phyloP scores from a whole-genome alignment of 177 flowering plant genomes.

The Vitis hybrid region DNA sequence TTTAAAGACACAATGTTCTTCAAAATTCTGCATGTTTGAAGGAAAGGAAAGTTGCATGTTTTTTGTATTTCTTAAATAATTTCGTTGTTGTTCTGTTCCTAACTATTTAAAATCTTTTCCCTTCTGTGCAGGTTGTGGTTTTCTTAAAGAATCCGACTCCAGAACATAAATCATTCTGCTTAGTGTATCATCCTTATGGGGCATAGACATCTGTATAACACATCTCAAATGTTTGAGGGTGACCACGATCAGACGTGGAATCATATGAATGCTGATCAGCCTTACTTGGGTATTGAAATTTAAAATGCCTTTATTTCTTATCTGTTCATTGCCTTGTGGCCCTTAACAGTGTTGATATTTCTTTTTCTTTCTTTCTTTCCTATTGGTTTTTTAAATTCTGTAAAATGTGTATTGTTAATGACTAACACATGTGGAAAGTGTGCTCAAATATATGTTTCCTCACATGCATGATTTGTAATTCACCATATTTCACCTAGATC shows the following conservation, averaged over 20 bases:
- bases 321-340: background rate
- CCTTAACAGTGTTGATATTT: no score
- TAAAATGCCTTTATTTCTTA: background rate
- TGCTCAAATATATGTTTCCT: no score
- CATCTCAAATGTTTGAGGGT: conserved; percentile 32
- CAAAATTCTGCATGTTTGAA: background rate
- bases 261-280: conserved; percentile 27
- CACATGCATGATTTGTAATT: no score
- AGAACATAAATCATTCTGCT: background rate
- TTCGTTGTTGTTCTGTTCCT: background rate
- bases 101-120: background rate
- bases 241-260: conserved; percentile 35
- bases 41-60: background rate
- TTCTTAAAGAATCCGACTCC: background rate
- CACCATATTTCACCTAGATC: background rate
- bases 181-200: conserved; percentile 20
- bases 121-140: conserved; percentile 18
- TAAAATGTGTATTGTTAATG: background rate
- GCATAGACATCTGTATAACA: conserved; percentile 30
- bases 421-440: background rate
- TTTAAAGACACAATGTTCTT: background rate
- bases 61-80: background rate
- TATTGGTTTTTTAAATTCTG: no score
- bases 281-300: conserved; percentile 22
- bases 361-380: no score